Evolutionary conservation across 2,329 filamentous ascomycete genomes (phyloP).

Genomic region (Penicillium occitanis): DNA sequence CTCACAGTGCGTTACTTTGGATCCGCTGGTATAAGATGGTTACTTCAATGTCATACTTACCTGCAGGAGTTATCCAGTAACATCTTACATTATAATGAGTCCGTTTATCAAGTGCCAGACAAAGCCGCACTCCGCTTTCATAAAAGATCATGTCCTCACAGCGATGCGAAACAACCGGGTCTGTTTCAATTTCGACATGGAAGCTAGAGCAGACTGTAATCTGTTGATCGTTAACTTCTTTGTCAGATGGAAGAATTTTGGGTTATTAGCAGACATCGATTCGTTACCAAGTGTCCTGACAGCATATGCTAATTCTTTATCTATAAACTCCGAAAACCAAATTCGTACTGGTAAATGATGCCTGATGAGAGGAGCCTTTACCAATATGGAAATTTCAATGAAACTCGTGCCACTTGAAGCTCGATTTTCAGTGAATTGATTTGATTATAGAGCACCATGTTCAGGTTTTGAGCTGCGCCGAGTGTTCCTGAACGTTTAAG

Average conservation of each 20-base stretch:
- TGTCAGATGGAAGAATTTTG: neutral
- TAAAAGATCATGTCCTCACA: neutral
- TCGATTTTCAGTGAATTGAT: neutral
- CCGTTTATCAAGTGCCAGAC: neutral
- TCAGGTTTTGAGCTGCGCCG: neutral
- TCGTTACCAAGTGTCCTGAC: neutral
- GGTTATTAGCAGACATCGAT: neutral
- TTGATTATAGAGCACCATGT: neutral
- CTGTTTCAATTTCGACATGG: neutral
- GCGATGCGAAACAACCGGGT: neutral
- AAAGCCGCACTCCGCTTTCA: neutral
- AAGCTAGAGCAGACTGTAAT: neutral
- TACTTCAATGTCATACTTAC: neutral
- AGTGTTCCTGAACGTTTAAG: neutral
- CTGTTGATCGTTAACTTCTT: constrained; percentile 6
- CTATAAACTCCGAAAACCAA: neutral
- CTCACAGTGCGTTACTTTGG: neutral
- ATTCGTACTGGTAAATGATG: neutral
- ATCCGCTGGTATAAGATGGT: neutral
- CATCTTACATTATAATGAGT: neutral
- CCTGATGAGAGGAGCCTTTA: neutral
- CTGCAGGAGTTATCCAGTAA: neutral
- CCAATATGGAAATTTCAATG: neutral
- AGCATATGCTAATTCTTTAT: neutral
- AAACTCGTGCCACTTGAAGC: neutral